Conservation (phyloP, 441 rosid genomes). For the Mallotus japonicus region DNA sequence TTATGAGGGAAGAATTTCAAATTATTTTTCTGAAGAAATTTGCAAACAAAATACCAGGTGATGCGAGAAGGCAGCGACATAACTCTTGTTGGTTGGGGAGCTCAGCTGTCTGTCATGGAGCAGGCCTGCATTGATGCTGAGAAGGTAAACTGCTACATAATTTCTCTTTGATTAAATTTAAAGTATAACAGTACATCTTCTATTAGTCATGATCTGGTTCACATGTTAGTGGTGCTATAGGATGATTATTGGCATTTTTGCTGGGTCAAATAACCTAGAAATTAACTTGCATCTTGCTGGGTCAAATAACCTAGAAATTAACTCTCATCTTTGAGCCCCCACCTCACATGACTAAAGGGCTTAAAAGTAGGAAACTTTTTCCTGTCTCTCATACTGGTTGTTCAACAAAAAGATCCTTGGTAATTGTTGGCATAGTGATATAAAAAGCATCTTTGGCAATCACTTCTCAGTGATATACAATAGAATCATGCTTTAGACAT, state of each 20-base stretch:
- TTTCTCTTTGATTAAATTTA: constrained; percentile 4
- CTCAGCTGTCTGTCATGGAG: constrained; percentile 79
- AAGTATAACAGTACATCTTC: neutral
- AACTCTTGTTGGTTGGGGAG: constrained; percentile 94
- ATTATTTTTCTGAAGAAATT: constrained; percentile 21
- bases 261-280: neutral
- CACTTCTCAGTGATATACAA: too few relatives aligned
- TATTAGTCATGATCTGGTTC: neutral
- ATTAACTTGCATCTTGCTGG: neutral
- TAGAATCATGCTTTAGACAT: neutral
- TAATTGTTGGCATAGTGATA: neutral
- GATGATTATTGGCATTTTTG: neutral
- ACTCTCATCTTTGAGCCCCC: neutral
- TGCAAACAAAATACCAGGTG: constrained; percentile 43
- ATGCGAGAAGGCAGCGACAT: constrained; percentile 79
- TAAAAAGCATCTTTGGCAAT: neutral
- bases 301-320: neutral
- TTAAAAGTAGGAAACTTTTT: neutral
- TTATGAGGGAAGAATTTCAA: constrained; percentile 6
- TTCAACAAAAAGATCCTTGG: neutral
- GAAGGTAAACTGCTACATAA: constrained; percentile 36
- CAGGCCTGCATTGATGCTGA: constrained; percentile 78
- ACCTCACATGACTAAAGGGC: neutral
- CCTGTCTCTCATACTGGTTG: neutral
- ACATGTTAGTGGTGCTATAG: neutral